phyloP scores from a whole-genome alignment of 495 filamentous ascomycete genomes.

The Aspergillus cavernicola region DNA sequence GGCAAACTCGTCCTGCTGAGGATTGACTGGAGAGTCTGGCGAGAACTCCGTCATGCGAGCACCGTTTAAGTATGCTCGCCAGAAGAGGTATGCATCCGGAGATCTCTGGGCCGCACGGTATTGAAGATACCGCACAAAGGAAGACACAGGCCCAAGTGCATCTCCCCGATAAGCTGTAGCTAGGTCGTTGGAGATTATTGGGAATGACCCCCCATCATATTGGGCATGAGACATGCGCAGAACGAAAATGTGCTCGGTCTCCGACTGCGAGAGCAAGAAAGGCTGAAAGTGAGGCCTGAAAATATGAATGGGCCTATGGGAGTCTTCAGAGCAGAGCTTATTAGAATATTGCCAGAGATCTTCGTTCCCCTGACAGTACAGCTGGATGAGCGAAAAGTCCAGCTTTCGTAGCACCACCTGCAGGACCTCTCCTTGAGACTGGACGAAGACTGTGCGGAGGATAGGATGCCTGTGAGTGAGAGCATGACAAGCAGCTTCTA shows the following conservation, averaged over 20 bases:
- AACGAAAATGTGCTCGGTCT: background rate
- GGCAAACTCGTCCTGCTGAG: background rate
- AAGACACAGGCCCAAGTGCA: background rate
- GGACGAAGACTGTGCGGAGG: constrained; percentile 42
- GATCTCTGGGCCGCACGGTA: too few species aligned
- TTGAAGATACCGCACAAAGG: too few species aligned
- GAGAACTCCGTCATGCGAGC: too few species aligned
- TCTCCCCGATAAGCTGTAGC: background rate
- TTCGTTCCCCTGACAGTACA: too few species aligned
- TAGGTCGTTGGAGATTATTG: background rate
- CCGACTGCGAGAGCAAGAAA: too few species aligned
- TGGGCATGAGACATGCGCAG: background rate
- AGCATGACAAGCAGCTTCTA: constrained; percentile 37
- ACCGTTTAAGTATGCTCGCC: too few species aligned
- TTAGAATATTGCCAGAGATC: too few species aligned
- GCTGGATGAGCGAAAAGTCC: constrained; percentile 2
- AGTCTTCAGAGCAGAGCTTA: too few species aligned
- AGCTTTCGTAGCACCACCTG: background rate
- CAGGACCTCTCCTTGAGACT: background rate
- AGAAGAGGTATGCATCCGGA: too few species aligned
- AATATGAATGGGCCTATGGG: too few species aligned
- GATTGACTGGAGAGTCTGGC: too few species aligned
- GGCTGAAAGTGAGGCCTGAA: too few species aligned
- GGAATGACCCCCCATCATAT: background rate
- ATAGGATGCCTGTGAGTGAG: constrained; percentile 29